Evolutionary conservation across 2,329 filamentous ascomycete species (phyloP).

Genomic region (Calonectria crousiana): DNA sequence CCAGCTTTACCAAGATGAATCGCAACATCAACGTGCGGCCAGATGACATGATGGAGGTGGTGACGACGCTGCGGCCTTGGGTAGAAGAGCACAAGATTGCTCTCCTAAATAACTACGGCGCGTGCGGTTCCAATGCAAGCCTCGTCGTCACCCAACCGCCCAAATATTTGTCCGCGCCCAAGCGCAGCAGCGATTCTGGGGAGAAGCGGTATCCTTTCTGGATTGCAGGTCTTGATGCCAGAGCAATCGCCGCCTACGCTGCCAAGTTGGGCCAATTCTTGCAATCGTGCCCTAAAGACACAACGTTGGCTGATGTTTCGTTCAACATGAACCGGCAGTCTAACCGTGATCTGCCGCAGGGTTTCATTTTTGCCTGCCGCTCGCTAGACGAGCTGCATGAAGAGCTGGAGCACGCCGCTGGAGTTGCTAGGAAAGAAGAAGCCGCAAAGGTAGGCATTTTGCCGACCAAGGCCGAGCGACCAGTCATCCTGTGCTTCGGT

Average conservation of each 20-base stretch:
- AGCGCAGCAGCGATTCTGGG: no score
- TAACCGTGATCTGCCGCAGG: neutral
- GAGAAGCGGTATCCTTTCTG: neutral
- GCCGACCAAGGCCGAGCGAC: neutral
- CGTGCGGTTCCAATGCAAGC: slow-evolving; percentile 40
- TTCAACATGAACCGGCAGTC: neutral
- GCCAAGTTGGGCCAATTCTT: neutral
- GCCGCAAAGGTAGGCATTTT: neutral
- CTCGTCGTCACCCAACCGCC: neutral
- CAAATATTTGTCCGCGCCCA: neutral
- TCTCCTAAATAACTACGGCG: slow-evolving; percentile 53
- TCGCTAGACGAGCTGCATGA: neutral
- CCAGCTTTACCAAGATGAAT: slow-evolving; percentile 47
- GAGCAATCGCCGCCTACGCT: neutral
- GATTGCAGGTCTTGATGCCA: neutral
- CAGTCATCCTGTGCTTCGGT: slow-evolving; percentile 1
- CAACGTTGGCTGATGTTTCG: neutral
- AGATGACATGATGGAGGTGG: neutral
- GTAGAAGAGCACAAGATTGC: slow-evolving; percentile 30
- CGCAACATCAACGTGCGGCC: slow-evolving; percentile 33
- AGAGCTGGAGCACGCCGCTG: no score
- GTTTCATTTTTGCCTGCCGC: neutral
- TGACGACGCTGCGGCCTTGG: slow-evolving; percentile 15
- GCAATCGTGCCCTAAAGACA: neutral
- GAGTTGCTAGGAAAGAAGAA: no score